phyloP scores from a whole-genome alignment of 495 filamentous ascomycete species.

The Penicillium taxi region DNA sequence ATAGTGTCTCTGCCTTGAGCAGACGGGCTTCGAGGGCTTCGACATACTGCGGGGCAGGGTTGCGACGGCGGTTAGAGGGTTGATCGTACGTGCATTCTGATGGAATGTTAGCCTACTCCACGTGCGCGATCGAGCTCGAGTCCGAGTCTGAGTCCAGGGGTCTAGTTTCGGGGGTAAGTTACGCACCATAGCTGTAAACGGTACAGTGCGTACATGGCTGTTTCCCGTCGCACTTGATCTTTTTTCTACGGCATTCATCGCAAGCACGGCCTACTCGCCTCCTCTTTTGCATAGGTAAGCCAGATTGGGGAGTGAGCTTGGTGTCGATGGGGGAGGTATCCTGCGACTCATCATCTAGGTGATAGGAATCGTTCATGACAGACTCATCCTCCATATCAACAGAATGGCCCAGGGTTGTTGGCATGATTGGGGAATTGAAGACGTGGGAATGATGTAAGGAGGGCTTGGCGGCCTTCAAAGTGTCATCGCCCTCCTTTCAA shows the following conservation, averaged over 20 bases:
- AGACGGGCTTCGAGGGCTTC: conserved; percentile 81
- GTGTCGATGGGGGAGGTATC: conserved; percentile 21
- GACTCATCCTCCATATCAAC: conserved; percentile 34
- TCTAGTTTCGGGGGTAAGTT: conserved; percentile 3
- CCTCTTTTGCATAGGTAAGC: conserved; percentile 72
- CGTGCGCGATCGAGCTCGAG: conserved; percentile 3
- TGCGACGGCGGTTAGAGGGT: conserved; percentile 89
- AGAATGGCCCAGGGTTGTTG: conserved; percentile 14
- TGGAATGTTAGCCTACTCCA: conserved; percentile 31
- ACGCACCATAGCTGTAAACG: conserved; percentile 93
- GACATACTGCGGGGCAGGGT: conserved; percentile 90
- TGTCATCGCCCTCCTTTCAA: conserved; percentile 14
- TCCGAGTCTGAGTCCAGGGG: conserved; percentile 4
- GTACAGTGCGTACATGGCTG: conserved; percentile 97
- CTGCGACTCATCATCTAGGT: conserved; percentile 26
- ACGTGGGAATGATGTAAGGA: conserved; percentile 17
- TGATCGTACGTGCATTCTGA: conserved; percentile 97
- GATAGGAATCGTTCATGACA: conserved; percentile 16
- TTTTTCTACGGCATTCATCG: conserved; percentile 94
- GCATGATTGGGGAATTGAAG: conserved; percentile 14
- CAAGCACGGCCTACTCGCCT: conserved; percentile 85
- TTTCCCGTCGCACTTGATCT: conserved; percentile 98
- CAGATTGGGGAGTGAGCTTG: conserved; percentile 29
- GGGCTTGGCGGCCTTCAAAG: conserved; percentile 18
- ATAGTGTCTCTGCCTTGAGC: conserved; percentile 72